Evolutionary conservation across 805 yeast genomes (phyloP).

Genomic region (Vanderwaltozyma yarrowii): DNA sequence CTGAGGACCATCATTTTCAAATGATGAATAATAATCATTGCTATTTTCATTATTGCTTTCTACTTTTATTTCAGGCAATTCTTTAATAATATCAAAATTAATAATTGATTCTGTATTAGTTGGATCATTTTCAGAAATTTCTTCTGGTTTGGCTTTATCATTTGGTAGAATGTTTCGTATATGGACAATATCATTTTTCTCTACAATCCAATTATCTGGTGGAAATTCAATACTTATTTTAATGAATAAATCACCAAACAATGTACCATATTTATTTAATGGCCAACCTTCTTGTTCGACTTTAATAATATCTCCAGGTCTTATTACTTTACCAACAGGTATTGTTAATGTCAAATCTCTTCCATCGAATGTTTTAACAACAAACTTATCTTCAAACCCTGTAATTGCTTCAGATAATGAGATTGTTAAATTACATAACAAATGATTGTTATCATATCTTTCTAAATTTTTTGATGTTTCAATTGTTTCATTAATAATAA

Average conservation of each 20-base stretch:
- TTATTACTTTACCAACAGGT: constrained; percentile 70
- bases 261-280: constrained; percentile 25
- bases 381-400: constrained; percentile 57
- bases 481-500: constrained; percentile 40
- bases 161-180: constrained; percentile 47
- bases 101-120: constrained; percentile 25
- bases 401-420: constrained; percentile 75
- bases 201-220: constrained; percentile 72
- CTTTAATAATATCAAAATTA: constrained; percentile 16
- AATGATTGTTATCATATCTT: constrained; percentile 47
- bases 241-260: constrained; percentile 61
- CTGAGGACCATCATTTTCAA: constrained; percentile 26
- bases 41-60: background rate
- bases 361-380: constrained; percentile 70
- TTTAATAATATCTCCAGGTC: constrained; percentile 62
- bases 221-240: constrained; percentile 73
- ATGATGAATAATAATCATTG: constrained; percentile 5
- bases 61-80: constrained; percentile 6
- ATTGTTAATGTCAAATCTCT: constrained; percentile 55
- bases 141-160: constrained; percentile 4
- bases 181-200: constrained; percentile 50
- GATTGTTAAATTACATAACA: constrained; percentile 49
- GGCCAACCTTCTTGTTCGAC: constrained; percentile 84
- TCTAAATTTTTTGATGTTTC: constrained; percentile 33
- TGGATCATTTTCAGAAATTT: constrained; percentile 11